Conservation (phyloP, 2,329 filamentous ascomycete genomes). For the Aspergillus sp. region DNA sequence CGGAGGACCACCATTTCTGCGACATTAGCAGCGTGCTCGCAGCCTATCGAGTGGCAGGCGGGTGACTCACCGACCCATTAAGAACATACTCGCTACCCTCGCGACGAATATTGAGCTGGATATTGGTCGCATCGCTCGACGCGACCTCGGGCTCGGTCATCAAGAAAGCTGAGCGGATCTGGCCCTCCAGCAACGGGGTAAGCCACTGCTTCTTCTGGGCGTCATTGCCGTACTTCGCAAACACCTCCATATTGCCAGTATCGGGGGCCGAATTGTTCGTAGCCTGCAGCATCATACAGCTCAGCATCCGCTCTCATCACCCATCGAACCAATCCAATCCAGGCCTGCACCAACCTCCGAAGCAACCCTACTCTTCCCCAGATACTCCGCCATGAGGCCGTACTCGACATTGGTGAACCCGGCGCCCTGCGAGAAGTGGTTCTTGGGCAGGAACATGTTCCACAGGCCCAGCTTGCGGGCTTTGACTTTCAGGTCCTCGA, state of each 20-base stretch:
- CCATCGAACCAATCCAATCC: too few relatives aligned
- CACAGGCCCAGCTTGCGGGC: constrained; percentile 78
- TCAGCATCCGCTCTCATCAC: too few relatives aligned
- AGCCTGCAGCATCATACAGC: constrained; percentile 43
- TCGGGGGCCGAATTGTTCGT: constrained; percentile 86
- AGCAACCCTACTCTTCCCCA: constrained; percentile 75
- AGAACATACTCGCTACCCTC: constrained; percentile 86
- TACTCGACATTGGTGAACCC: constrained; percentile 96
- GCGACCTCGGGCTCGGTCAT: constrained; percentile 91
- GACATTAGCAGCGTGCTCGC: constrained; percentile 4
- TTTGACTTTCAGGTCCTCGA: constrained; percentile 82
- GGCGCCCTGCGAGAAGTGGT: constrained; percentile 89
- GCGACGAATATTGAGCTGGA: constrained; percentile 68
- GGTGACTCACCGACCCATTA: constrained; percentile 61
- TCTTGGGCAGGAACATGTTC: constrained; percentile 97
- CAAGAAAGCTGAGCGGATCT: constrained; percentile 81
- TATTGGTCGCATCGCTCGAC: constrained; percentile 87
- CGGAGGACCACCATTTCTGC: constrained; percentile 98
- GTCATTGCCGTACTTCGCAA: constrained; percentile 83
- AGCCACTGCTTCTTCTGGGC: constrained; percentile 80
- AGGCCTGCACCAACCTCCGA: constrained; percentile 56
- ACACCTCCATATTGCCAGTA: constrained; percentile 91
- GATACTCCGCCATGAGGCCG: constrained; percentile 90
- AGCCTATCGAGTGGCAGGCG: too few relatives aligned
- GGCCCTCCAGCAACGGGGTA: constrained; percentile 66